phyloP scores from a whole-genome alignment of 148 eudicot species.

The Chenopodium berlandieri region DNA sequence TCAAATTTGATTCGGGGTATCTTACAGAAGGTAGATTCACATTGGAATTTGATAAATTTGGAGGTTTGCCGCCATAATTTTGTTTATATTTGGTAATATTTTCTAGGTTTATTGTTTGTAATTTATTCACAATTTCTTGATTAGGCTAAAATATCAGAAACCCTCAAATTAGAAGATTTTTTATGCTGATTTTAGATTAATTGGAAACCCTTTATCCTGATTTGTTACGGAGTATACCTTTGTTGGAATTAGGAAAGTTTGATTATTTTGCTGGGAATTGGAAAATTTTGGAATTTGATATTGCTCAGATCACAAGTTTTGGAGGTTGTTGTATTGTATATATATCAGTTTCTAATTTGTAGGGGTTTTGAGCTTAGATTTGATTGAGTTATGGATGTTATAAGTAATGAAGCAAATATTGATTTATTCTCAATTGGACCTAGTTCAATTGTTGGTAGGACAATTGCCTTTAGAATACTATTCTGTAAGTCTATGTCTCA shows the following conservation, averaged over 20 bases:
- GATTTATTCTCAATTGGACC: constrained; percentile 83
- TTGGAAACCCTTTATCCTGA: background rate
- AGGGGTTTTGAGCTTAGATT: constrained; percentile 3
- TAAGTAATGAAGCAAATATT: constrained; percentile 74
- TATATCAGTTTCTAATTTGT: background rate
- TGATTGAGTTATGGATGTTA: constrained; percentile 69
- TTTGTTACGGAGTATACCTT: background rate
- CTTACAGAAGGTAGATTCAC: background rate
- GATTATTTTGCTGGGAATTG: background rate
- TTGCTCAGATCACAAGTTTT: background rate
- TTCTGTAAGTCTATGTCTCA: constrained; percentile 80
- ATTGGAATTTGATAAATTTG: background rate
- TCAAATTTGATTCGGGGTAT: constrained; percentile 5
- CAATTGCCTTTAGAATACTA: constrained; percentile 75
- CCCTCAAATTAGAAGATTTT: background rate
- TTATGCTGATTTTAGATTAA: background rate
- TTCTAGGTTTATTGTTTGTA: background rate
- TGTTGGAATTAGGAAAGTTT: background rate
- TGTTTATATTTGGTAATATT: background rate
- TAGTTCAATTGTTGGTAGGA: constrained; percentile 63
- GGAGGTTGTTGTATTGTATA: constrained; percentile 6
- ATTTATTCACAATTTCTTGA: background rate
- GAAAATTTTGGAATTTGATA: constrained; percentile 1
- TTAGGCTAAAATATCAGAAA: background rate
- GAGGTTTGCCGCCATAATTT: constrained; percentile 15